These are phyloP conservation scores for Simmondsia chinensis DNA, from an alignment of 148 eudicot genomes.

Conservation along the genomic window DNA sequence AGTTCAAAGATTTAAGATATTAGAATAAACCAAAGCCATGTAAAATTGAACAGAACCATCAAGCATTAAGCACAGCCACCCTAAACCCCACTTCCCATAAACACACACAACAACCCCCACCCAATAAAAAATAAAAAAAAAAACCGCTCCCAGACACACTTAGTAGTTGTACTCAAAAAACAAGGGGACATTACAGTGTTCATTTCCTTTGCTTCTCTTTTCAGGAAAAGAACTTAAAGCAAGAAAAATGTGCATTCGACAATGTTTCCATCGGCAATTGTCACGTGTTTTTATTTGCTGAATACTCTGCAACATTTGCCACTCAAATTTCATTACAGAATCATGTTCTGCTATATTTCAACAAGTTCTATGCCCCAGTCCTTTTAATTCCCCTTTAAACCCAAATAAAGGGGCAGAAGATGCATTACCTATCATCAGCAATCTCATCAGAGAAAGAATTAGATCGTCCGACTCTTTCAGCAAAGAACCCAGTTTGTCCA, in stretches of 20 bases:
- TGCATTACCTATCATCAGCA: constrained; percentile 46
- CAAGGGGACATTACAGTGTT: too few species aligned
- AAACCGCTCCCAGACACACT: not conserved
- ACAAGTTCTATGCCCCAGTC: too few species aligned
- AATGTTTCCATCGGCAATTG: too few species aligned
- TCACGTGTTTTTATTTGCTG: too few species aligned
- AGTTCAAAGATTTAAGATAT: not conserved
- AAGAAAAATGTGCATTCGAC: too few species aligned
- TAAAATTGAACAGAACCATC: not conserved
- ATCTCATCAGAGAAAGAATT: constrained; percentile 35
- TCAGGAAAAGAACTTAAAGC: too few species aligned
- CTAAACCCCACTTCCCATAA: too few species aligned
- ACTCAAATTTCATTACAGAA: too few species aligned
- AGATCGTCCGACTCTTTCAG: constrained; percentile 30
- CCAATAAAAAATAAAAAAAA: too few species aligned
- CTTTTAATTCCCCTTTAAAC: not conserved
- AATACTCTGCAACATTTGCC: too few species aligned
- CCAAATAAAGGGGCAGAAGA: constrained; percentile 2
- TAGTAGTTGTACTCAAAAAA: not conserved
- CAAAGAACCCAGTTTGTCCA: constrained; percentile 36
- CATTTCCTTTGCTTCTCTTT: too few species aligned
- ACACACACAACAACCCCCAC: not conserved
- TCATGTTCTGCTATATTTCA: too few species aligned
- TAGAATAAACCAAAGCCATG: not conserved
- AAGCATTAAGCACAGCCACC: constrained; percentile 5